A percentile compares a stretch with the other conserved stretches of the same genome.
Conservation (phyloP, 2,329 filamentous ascomycete species). For the Laburnicola sp. region DNA sequence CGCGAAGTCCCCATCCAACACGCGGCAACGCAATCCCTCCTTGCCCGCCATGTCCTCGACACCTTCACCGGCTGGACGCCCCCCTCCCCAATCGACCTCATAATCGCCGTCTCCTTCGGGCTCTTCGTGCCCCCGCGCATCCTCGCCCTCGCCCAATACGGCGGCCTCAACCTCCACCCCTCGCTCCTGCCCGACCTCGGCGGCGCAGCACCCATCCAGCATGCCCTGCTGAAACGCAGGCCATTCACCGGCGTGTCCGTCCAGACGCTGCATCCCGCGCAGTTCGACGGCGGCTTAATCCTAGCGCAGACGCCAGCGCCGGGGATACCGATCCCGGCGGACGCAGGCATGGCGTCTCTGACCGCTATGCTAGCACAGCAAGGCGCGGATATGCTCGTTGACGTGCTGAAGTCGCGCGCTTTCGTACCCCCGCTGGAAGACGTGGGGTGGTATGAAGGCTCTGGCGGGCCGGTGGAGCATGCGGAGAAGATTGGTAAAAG, state of each 20-base stretch:
- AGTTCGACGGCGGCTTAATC: slow-evolving; percentile 79
- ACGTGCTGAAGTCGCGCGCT: slow-evolving; percentile 62
- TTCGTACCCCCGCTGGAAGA: slow-evolving; percentile 66
- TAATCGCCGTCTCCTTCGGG: slow-evolving; percentile 93
- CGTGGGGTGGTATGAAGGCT: slow-evolving; percentile 39
- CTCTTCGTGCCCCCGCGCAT: slow-evolving; percentile 81
- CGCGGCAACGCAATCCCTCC: slow-evolving; percentile 62
- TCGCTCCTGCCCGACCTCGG: slow-evolving; percentile 85
- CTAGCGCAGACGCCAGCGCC: slow-evolving; percentile 66
- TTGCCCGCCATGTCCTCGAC: slow-evolving; percentile 71
- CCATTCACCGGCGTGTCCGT: slow-evolving; percentile 73
- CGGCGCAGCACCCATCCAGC: slow-evolving; percentile 84
- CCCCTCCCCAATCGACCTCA: slow-evolving; percentile 61
- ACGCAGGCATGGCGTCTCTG: slow-evolving; percentile 55
- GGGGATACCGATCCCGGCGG: slow-evolving; percentile 57
- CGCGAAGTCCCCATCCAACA: slow-evolving; percentile 74
- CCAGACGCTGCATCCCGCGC: slow-evolving; percentile 76
- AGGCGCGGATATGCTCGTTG: slow-evolving; percentile 72
- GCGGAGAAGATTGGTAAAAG: too few relatives aligned
- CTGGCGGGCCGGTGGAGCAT: too few relatives aligned
- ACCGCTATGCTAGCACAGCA: slow-evolving; percentile 58
- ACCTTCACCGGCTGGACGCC: slow-evolving; percentile 79
- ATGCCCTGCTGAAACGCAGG: slow-evolving; percentile 70
- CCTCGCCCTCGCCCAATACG: slow-evolving; percentile 70
- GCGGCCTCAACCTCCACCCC: slow-evolving; percentile 91